Percentiles rank a stretch among this genome's conserved stretches.
These are phyloP conservation scores for Orobanche coerulescens DNA, from an alignment of 257 asterid species.

Conservation along the genomic window DNA sequence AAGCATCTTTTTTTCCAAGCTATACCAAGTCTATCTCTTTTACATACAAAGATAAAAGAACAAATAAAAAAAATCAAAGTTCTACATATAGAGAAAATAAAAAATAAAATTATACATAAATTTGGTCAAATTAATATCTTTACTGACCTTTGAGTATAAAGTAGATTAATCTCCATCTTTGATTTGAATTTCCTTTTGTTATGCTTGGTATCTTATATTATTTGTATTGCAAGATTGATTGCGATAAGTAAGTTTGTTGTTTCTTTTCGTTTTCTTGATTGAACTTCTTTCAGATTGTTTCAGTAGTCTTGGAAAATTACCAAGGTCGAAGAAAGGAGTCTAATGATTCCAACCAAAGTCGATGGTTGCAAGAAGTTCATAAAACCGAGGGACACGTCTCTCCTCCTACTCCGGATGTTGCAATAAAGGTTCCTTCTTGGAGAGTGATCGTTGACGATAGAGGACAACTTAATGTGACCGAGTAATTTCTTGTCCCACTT, in stretches of 20 bases:
- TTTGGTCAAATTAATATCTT: too few species aligned
- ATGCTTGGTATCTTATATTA: background rate
- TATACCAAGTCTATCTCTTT: background rate
- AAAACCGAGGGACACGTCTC: slow-evolving; percentile 50
- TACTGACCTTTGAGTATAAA: background rate
- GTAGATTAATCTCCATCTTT: background rate
- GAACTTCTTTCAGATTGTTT: slow-evolving; percentile 63
- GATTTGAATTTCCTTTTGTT: background rate
- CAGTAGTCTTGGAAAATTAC: slow-evolving; percentile 90
- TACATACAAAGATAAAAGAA: too few species aligned
- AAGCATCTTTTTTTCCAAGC: slow-evolving; percentile 30
- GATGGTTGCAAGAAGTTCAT: slow-evolving; percentile 56
- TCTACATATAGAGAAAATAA: too few species aligned
- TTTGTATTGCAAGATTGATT: background rate
- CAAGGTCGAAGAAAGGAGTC: slow-evolving; percentile 47
- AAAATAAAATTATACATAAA: too few species aligned
- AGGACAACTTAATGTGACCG: slow-evolving; percentile 65
- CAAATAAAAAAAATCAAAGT: too few species aligned
- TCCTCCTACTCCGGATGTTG: slow-evolving; percentile 38
- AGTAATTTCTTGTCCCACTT: slow-evolving; percentile 40
- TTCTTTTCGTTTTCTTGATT: too few species aligned
- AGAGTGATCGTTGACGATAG: slow-evolving; percentile 53
- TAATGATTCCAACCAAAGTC: slow-evolving; percentile 33
- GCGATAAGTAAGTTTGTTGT: background rate
- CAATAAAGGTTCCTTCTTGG: slow-evolving; percentile 67